These are phyloP conservation scores for Friedmanniomyces endolithicus DNA, from an alignment of 495 filamentous ascomycete species.

Conservation along the genomic window DNA sequence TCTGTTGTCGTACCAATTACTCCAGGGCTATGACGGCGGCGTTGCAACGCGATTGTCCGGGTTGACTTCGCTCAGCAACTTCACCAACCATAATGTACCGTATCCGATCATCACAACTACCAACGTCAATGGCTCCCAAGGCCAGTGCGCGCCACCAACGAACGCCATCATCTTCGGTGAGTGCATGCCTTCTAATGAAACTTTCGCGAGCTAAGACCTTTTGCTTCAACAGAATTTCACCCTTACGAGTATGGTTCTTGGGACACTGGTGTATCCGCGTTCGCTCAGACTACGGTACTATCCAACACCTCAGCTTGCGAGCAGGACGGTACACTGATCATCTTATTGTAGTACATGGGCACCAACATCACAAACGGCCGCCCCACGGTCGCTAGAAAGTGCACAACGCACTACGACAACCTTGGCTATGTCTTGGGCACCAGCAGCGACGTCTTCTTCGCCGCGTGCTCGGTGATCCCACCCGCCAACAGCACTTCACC, in stretches of 20 bases:
- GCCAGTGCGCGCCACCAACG: conserved; percentile 27
- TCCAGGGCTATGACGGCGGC: conserved; percentile 31
- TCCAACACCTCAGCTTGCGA: neutral
- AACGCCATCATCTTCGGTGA: conserved; percentile 35
- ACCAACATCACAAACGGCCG: conserved; percentile 29
- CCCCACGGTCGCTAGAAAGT: conserved; percentile 23
- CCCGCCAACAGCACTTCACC: conserved; percentile 11
- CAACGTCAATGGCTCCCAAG: conserved; percentile 23
- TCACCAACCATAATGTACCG: conserved; percentile 30
- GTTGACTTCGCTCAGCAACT: conserved; percentile 28
- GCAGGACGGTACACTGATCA: neutral
- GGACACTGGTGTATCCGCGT: conserved; percentile 33
- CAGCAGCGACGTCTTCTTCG: conserved; percentile 31
- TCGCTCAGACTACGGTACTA: conserved; percentile 28
- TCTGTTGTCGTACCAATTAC: conserved; percentile 33
- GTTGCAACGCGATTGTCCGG: conserved; percentile 27
- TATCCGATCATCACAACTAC: conserved; percentile 36
- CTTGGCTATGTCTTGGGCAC: conserved; percentile 40
- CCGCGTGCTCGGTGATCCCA: conserved; percentile 19
- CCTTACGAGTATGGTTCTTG: conserved; percentile 40
- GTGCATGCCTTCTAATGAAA: too few species aligned
- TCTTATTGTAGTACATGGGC: conserved; percentile 27
- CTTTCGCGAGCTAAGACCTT: too few species aligned
- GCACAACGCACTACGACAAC: conserved; percentile 38
- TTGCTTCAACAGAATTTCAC: too few species aligned